Base-by-base conservation (phyloP, 202 grass and related monocot genomes). In the Setaria italica region DNA sequence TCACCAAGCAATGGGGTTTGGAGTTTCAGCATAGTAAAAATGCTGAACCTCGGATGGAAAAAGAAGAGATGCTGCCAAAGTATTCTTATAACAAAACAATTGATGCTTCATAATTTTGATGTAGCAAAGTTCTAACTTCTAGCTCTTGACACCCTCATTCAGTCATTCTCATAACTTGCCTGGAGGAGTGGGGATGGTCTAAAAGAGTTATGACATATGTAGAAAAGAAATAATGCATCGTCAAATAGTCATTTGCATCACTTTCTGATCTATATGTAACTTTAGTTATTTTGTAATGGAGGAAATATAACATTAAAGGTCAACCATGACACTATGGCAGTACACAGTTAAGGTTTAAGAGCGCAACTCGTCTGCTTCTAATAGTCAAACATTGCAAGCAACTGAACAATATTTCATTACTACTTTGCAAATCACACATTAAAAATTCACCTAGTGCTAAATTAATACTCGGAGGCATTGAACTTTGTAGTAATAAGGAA, bases 11-110 rank as follows among this genome's bases (percentile, higher is more conserved):
- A 70, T 57, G 42, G 20, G 32, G 67, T 79, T 58, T 69, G 62
- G 33, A 70, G 51, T 62, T 82, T 84, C 55, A 60, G 34, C 12
- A 68, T 63, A 34, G 4, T 50, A 79, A 56, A 82, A 55, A 17
- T 5, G 11, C 7, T 50, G 58, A 3, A 37, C 25, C 58, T 59
- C 12, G 3, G 11, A 35, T 67, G 7, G 7, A 4, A 72, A 62
- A 75, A 80, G 13, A 79, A 43, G 53, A 55, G 62, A 75, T 32
- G 37, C 9, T 60, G 0, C 0, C 20, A 80, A 33, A 6, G 7
- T 29, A 69, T 65, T 35, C 41, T 62, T 63, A 43, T 80, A 55
- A 86, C 16, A 64, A 55, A 74, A 45, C 17, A 62, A 80, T 12
- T 1, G 11, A 53, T 63, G 14, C 56, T 72, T 48, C 50, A 16